A percentile compares a stretch with the other conserved stretches of the same genome.
These are phyloP conservation scores for Rhodofomes roseus DNA, from an alignment of 1,284 basidiomycete genomes.

Conservation along the genomic window DNA sequence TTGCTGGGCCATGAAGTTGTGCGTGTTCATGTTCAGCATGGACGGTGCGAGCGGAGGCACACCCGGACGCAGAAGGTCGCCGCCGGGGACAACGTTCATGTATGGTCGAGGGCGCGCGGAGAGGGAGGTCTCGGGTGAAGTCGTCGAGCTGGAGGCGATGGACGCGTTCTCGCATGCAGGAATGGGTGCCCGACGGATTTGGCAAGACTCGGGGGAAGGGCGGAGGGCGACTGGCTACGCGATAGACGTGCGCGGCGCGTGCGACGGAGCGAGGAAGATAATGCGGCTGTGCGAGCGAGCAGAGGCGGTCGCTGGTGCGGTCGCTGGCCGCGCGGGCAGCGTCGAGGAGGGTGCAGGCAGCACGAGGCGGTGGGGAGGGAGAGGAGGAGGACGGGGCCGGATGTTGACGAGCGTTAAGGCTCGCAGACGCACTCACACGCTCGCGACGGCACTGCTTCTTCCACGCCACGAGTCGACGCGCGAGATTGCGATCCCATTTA, in stretches of 20 bases:
- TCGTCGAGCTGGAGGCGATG: not conserved
- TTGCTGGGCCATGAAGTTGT: slow-evolving; percentile 35
- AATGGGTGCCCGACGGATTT: slow-evolving; percentile 4
- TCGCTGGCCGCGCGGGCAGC: slow-evolving; percentile 22
- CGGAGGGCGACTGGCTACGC: slow-evolving; percentile 4
- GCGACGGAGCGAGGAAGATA: slow-evolving; percentile 16
- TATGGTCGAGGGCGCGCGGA: slow-evolving; percentile 2
- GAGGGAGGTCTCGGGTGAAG: slow-evolving; percentile 2
- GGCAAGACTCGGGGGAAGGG: slow-evolving; percentile 12
- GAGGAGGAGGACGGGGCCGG: slow-evolving; percentile 13
- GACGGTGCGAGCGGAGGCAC: slow-evolving; percentile 38
- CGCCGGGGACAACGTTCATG: slow-evolving; percentile 21
- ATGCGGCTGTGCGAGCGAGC: slow-evolving; percentile 10
- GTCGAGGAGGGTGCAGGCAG: slow-evolving; percentile 23
- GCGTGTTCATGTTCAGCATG: slow-evolving; percentile 37
- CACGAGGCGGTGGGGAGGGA: slow-evolving; percentile 19
- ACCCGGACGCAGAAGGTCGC: slow-evolving; percentile 44
- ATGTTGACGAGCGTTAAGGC: slow-evolving; percentile 23
- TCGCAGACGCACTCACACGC: slow-evolving; percentile 22
- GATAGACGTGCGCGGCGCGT: slow-evolving; percentile 7
- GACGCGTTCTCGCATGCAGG: slow-evolving; percentile 21
- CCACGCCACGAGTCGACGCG: slow-evolving; percentile 22
- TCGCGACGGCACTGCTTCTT: slow-evolving; percentile 22
- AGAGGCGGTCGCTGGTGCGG: slow-evolving; percentile 8
- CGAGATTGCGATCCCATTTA: slow-evolving; percentile 1